Evolutionary conservation across 345 rosid genomes (phyloP), one percentile per base, ranked within the genome.

Genomic region (Mallotus nudiflorus): DNA sequence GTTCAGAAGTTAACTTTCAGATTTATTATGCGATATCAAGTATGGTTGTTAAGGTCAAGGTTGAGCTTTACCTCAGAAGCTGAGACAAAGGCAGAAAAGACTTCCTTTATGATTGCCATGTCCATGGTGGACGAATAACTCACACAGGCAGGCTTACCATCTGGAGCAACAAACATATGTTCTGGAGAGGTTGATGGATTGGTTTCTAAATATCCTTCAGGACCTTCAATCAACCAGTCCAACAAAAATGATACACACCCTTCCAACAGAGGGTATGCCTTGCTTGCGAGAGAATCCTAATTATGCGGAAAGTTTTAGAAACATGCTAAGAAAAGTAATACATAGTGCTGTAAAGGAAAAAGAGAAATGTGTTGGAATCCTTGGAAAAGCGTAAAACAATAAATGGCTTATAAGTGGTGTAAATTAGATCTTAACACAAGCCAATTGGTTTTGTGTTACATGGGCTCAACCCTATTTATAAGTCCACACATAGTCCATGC

Each of bases 111-210:
- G 82, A 95, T 87, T 66, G 86, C 86, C 84, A 92, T 85, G 74
- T 95, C 99, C 97, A 92, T 95, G 67, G 98, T 92, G 67, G 99
- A 79, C 70, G 99, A 95, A 87, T 90, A 88, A 86, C 98, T 92
- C 73, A 95, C 94, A 71, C 86, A 76, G 49, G 96, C 98, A 70
- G 56, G 78, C 69, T 76, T 82, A 39, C 97, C 96, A 79, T 85
- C 89, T 7, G 96, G 96, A 72, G 92, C 84, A 44, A 85, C 83
- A 70, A 95, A 95, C 77, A 72, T 62, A 78, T 92, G 97, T 67
- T 95, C 99, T 24, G 98, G 99, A 75, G 98, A 95, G 42, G 99
- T 95, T 59, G 99, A 95, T 60, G 99, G 99, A 78, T 89, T 95
- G 53, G 97, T 86, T 77, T 81, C 92, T 9, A 95, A 87, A 85